phyloP scores from a whole-genome alignment of 495 filamentous ascomycete species.

The Astrothelium subdiscretum region DNA sequence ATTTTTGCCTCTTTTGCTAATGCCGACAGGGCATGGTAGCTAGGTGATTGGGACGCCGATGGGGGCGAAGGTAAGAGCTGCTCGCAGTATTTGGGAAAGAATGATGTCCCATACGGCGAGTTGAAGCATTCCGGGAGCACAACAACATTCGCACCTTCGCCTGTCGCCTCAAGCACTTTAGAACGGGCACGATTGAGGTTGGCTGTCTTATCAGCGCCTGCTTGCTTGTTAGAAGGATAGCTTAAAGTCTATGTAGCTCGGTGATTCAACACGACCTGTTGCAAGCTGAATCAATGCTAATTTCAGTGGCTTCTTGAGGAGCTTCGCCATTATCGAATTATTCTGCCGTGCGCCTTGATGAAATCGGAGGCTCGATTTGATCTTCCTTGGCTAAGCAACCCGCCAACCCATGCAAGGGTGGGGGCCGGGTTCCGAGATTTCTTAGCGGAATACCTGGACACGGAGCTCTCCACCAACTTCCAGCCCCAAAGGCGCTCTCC shows the following conservation, averaged over 20 bases:
- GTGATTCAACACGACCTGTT: constrained; percentile 7
- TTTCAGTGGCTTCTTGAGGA: constrained; percentile 35
- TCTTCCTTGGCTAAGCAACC: too few species aligned
- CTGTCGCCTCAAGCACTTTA: constrained; percentile 73
- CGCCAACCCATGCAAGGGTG: too few species aligned
- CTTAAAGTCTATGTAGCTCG: not conserved
- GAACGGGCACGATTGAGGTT: constrained; percentile 74
- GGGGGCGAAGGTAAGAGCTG: constrained; percentile 70
- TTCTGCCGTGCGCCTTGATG: not conserved
- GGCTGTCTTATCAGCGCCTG: constrained; percentile 65
- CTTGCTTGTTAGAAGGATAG: not conserved
- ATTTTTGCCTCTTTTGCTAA: constrained; percentile 63
- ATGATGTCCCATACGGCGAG: constrained; percentile 84
- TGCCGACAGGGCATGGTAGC: constrained; percentile 70
- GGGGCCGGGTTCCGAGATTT: too few species aligned
- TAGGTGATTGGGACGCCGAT: constrained; percentile 54
- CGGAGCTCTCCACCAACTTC: too few species aligned
- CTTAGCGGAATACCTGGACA: too few species aligned
- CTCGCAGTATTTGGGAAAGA: constrained; percentile 89
- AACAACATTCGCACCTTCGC: constrained; percentile 58
- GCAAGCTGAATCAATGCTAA: constrained; percentile 32
- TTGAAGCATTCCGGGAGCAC: constrained; percentile 88
- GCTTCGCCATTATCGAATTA: constrained; percentile 19
- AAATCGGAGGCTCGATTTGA: not conserved
- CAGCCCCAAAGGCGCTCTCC: too few species aligned